Base-by-base conservation (phyloP, 2,329 filamentous ascomycete species). In the Microsporum audouinii region DNA sequence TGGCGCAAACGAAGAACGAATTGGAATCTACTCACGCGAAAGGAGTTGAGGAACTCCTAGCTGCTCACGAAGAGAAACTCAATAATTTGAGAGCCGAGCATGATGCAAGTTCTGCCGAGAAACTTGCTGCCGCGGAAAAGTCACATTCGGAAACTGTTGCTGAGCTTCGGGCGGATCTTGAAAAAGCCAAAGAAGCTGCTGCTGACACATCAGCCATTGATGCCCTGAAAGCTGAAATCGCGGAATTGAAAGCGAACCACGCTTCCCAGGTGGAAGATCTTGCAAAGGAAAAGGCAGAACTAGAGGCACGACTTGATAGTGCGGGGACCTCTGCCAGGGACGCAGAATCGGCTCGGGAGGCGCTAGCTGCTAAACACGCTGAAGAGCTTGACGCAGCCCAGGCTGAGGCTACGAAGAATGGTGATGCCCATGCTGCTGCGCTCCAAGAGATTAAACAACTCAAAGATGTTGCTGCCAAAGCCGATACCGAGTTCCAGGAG, bases 181-280 rank as follows among this genome's bases (percentile, higher is more conserved):
- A 65, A 17, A 66, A 72, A 55, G 73, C 72, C 7, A 71, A 73
- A 60, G 65, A 71, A 17, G 69, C 71, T 27, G 71, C 68, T 27
- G 69, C 71, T 39, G 73, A 76, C 63, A 75, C 71, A 3, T 73
- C 75, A 29, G 66, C 63, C 7, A 55, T 74, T 33, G 74, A 77
- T 60, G 61, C 63, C 8, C 63, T 76, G 53, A 77, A 77, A 66
- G 71, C 75, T 17, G 71, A 73, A 38, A 72, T 77, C 66, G 70
- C 70, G 5, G 78, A 78, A 53, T 78, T 90, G 64, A 84, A 90
- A 68, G 82, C 85, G 68, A 71, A 70, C 39, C 72, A 74, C 62
- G 74, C 76, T 55, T 75, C 77, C 53, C 78, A 80, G 57, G 75
- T 80, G 62, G 72, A 76, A 59, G 76, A 75, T 66, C 68, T 75